Conservation (phyloP, 208 protist genomes). For the Wallacemonas sp. region DNA sequence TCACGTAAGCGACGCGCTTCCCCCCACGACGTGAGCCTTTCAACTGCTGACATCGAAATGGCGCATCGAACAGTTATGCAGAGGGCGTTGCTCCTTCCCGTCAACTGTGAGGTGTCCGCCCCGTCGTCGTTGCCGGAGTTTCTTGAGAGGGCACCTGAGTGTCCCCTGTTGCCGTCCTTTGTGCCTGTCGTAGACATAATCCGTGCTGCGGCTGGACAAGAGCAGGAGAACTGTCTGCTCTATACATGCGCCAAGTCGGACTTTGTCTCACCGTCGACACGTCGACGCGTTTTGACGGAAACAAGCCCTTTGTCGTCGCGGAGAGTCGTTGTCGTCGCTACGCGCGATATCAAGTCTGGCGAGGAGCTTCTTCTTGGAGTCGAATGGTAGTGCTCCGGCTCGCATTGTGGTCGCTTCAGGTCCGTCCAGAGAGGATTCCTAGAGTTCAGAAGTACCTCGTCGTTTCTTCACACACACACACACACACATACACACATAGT, state of each 20-base stretch:
- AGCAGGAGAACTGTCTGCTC: conserved; percentile 55
- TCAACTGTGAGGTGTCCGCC: conserved; percentile 66
- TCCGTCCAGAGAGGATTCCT: background rate
- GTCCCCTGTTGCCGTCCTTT: conserved; percentile 67
- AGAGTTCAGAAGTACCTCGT: background rate
- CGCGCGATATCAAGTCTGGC: conserved; percentile 52
- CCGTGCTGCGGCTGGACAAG: conserved; percentile 8
- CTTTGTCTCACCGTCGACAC: conserved; percentile 57
- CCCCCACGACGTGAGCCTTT: conserved; percentile 3
- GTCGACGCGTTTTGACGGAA: conserved; percentile 59
- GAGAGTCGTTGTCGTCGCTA: conserved; percentile 71
- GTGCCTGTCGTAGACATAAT: conserved; percentile 81
- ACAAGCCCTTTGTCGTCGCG: conserved; percentile 42
- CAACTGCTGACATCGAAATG: conserved; percentile 29
- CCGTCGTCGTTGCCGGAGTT: conserved; percentile 68
- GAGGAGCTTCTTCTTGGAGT: conserved; percentile 70
- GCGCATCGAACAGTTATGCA: conserved; percentile 60
- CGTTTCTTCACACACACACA: background rate
- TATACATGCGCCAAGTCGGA: conserved; percentile 75
- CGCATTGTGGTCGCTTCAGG: background rate
- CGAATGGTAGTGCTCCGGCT: conserved; percentile 12
- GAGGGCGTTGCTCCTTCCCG: conserved; percentile 60
- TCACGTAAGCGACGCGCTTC: conserved; percentile 15
- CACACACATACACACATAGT: background rate
- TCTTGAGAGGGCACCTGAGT: conserved; percentile 35